Conservation (phyloP, 2,329 filamentous ascomycete genomes). For the Chrysoporthe austroafricana region DNA sequence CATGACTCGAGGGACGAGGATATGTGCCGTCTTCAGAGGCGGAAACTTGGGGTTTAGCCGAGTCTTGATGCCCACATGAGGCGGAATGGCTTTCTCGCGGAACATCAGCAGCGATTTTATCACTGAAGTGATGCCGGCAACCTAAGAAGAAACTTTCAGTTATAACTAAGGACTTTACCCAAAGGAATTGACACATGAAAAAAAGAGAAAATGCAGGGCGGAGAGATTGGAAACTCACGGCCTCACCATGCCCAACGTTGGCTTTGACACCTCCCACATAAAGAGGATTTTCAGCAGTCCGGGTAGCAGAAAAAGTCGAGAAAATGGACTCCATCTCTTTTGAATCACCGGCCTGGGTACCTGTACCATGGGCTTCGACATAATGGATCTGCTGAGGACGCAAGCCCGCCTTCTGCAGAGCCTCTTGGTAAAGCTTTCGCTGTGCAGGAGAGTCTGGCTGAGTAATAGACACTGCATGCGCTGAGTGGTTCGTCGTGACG, state of each 20-base stretch:
- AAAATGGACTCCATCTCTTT: constrained; percentile 1
- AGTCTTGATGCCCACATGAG: constrained; percentile 10
- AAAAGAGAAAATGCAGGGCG: background rate
- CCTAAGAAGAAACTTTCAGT: background rate
- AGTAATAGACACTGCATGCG: background rate
- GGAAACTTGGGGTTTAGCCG: constrained; percentile 12
- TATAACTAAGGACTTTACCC: background rate
- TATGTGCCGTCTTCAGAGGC: background rate
- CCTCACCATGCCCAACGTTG: background rate
- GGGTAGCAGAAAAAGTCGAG: background rate
- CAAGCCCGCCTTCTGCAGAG: background rate
- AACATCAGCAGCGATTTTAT: constrained; percentile 17
- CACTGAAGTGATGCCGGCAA: constrained; percentile 1
- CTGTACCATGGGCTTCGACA: constrained; percentile 13
- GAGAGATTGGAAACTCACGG: background rate
- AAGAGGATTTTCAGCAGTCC: background rate
- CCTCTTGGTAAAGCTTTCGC: background rate
- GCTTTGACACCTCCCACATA: constrained; percentile 8
- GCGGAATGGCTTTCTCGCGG: constrained; percentile 15
- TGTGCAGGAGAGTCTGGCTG: background rate
- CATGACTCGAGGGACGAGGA: background rate
- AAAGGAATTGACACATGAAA: too few species aligned
- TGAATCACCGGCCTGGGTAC: constrained; percentile 1
- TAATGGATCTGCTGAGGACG: constrained; percentile 1
- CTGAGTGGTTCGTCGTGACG: constrained; percentile 41